Percentiles rank a stretch among this genome's conserved stretches.
These are phyloP conservation scores for Thelonectria olida DNA, from an alignment of 2,329 filamentous ascomycete species.

Conservation along the genomic window DNA sequence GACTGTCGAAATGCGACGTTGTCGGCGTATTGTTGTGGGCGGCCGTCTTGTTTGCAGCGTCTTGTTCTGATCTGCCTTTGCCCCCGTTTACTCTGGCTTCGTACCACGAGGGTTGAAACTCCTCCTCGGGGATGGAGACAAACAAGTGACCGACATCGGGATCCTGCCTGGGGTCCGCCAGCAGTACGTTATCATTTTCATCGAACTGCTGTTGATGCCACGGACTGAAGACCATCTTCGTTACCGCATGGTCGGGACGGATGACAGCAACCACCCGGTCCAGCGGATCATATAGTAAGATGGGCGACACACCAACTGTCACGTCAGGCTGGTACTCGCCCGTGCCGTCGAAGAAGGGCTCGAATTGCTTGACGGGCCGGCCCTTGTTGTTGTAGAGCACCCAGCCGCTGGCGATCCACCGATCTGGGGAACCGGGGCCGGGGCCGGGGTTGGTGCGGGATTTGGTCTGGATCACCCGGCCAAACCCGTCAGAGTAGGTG, in stretches of 20 bases:
- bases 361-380: not conserved
- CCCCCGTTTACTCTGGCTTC: not conserved
- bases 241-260: not conserved
- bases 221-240: not conserved
- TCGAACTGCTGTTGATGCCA: not conserved
- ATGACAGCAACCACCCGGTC: not conserved
- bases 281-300: not conserved
- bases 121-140: not conserved
- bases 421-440: not conserved
- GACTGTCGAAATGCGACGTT: not conserved
- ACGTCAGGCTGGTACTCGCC: not conserved
- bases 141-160: not conserved
- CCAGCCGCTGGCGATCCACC: not conserved
- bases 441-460: not conserved
- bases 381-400: not conserved
- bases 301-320: too few relatives aligned
- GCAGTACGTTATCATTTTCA: not conserved
- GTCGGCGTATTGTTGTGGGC: not conserved
- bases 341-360: not conserved
- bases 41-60: not conserved
- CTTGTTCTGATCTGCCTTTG: not conserved
- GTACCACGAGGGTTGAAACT: not conserved
- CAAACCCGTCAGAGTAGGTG: not conserved
- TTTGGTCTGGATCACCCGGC: not conserved
- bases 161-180: not conserved